Evolutionary conservation across 2,329 filamentous ascomycete species (phyloP).

Genomic region (Septoria linicola): DNA sequence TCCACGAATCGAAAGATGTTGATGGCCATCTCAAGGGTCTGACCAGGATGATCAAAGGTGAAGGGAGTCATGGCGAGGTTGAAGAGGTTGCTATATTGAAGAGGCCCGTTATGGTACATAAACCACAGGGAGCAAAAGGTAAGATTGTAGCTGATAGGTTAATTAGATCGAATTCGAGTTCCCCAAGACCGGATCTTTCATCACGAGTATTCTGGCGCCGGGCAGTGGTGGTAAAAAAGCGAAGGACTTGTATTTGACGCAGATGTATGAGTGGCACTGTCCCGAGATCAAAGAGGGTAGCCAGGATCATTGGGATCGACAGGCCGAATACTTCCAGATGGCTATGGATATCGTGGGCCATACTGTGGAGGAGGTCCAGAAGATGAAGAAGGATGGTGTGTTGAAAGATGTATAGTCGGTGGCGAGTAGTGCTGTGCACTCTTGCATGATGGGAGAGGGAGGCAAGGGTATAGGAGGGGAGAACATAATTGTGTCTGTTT

Average conservation of each 20-base stretch:
- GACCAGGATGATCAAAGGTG: slow-evolving; percentile 7
- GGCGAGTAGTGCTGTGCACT: too few relatives aligned
- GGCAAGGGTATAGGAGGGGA: too few relatives aligned
- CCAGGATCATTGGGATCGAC: slow-evolving; percentile 7
- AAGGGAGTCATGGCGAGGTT: background rate
- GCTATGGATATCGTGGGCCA: slow-evolving; percentile 7
- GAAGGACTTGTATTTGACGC: slow-evolving; percentile 4
- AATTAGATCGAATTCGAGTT: slow-evolving; percentile 11
- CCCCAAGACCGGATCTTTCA: slow-evolving; percentile 1
- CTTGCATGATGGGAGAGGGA: too few relatives aligned
- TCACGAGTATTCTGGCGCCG: slow-evolving; percentile 10
- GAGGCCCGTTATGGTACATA: slow-evolving; percentile 12
- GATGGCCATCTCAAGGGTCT: slow-evolving; percentile 1
- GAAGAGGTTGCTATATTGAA: slow-evolving; percentile 10
- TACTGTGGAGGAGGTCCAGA: background rate
- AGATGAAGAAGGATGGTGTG: slow-evolving; percentile 4
- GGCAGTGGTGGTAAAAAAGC: background rate
- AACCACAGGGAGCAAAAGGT: too few relatives aligned
- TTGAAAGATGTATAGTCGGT: background rate
- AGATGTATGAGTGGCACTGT: slow-evolving; percentile 13
- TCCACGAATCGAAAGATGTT: background rate
- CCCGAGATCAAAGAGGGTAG: slow-evolving; percentile 7
- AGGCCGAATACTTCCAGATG: slow-evolving; percentile 3
- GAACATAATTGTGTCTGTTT: too few relatives aligned
- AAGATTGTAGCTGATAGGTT: too few relatives aligned